Evolutionary conservation across 805 yeast genomes (phyloP), one percentile per base, ranked within the genome.

Genomic region (Wickerhamiella brachini): DNA sequence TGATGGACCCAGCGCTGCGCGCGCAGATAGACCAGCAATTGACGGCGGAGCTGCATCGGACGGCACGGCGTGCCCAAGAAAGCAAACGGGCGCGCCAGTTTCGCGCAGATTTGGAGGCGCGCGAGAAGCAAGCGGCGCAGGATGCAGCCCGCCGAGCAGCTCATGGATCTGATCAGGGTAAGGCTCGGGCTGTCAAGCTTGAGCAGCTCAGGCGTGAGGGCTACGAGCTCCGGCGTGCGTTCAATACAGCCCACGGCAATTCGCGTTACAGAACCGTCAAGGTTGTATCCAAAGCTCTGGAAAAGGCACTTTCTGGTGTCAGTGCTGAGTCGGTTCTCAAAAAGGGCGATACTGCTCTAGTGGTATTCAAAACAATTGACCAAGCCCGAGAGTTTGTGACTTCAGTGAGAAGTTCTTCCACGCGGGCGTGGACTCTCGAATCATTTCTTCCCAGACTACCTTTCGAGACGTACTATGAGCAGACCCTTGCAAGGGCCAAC

Each of bases 1-100:
- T 68, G 23, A 44, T 59, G 2, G 59, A 62, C 45, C 53, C 54
- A 2, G 31, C 45, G 9, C 42, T 41, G 38, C 56, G 61, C 15
- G 46, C 49, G 3, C 49, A 38, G n/a, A 64, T 63, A 42, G 68
- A 64, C 38, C 31, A 31, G 23, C 22, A 42, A 10, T 15, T 44
- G 29, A 31, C 22, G 2, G 45, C 10, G n/a, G 15, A 10, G 46
- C 23, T 2, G 38, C 23, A 20, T 13, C 47, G 43, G n/a, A 26
- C 9, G 18, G 37, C n/a, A 31, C 41, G 20, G 41, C 20, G 20
- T 6, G 41, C 41, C 10, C 38, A 13, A 17, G 26, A 21, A 24
- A 23, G 34, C 34, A 21, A 43, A 23, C 31, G 34, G 12, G 10
- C 34, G 20, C 34, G 31, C 20, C 34, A 22, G 26, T 5, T 29